Conservation (phyloP, 1,139 yeast genomes). For the Debaryomycetaceae sp. region DNA sequence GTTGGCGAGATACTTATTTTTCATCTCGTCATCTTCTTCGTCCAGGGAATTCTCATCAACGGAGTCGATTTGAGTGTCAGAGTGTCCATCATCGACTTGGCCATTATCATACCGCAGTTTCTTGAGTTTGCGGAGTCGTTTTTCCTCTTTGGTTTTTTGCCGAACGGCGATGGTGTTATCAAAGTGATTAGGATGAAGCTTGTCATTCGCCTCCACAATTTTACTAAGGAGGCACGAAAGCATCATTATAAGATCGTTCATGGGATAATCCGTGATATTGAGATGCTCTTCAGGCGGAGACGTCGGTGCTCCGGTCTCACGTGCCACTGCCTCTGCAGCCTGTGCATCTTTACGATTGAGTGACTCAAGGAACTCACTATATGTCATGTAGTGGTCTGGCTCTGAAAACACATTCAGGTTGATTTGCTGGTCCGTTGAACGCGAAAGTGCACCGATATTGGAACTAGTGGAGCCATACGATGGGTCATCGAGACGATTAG, state of each 20-base stretch:
- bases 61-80: constrained; percentile 12
- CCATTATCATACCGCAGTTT: constrained; percentile 13
- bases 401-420: constrained; percentile 19
- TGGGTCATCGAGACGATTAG: too few species aligned
- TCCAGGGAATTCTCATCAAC: constrained; percentile 22
- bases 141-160: constrained; percentile 39
- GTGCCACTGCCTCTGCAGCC: constrained; percentile 9
- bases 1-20: constrained; percentile 59
- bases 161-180: constrained; percentile 47
- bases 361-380: constrained; percentile 36
- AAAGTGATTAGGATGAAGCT: constrained; percentile 69
- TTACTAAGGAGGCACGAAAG: constrained; percentile 77
- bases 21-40: constrained; percentile 42
- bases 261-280: constrained; percentile 81
- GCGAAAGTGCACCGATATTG: too few species aligned
- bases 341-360: constrained; percentile 23
- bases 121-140: constrained; percentile 23
- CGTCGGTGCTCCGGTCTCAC: constrained; percentile 5
- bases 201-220: constrained; percentile 90
- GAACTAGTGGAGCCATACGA: too few species aligned
- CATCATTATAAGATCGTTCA: constrained; percentile 77
- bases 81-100: constrained; percentile 13
- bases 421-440: too few species aligned
- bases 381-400: constrained; percentile 46
- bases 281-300: constrained; percentile 46